Conservation (phyloP, 169 alveolate genomes). For the Plasmodium cynomolgi region DNA sequence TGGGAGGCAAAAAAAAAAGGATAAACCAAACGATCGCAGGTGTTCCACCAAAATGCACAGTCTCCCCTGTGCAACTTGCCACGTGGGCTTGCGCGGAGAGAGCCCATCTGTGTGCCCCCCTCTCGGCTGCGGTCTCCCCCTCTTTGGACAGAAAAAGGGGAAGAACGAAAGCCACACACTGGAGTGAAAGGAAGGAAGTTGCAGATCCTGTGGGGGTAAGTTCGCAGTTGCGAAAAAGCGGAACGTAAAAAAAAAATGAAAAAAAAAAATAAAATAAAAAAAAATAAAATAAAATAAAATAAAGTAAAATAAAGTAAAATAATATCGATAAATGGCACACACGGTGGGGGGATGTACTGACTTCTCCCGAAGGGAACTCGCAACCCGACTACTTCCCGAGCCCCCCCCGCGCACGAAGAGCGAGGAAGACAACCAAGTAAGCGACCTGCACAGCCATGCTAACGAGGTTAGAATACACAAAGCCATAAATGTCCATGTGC, state of each 20-base stretch:
- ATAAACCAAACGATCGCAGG: neutral
- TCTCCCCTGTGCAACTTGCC: neutral
- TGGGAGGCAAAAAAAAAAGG: neutral
- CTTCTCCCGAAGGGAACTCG: neutral
- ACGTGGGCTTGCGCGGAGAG: neutral
- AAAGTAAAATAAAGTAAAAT: too few species aligned
- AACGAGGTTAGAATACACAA: conserved; percentile 32
- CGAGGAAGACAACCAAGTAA: conserved; percentile 5
- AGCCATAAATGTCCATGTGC: conserved; percentile 30
- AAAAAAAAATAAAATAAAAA: too few species aligned
- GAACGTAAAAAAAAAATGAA: neutral
- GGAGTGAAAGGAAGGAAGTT: too few species aligned
- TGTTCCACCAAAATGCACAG: neutral
- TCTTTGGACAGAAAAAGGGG: neutral
- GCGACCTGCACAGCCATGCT: conserved; percentile 16
- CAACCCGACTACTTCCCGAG: neutral
- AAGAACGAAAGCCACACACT: too few species aligned
- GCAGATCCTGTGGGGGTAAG: neutral
- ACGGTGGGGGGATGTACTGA: too few species aligned
- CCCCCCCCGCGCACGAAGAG: neutral
- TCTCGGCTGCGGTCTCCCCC: neutral
- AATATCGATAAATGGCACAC: neutral
- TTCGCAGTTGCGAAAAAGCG: neutral
- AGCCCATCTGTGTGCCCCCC: neutral
- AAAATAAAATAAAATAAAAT: too few species aligned